Base-by-base conservation (phyloP, 352 stramenopile species). In the Pythium aphanidermatum region DNA sequence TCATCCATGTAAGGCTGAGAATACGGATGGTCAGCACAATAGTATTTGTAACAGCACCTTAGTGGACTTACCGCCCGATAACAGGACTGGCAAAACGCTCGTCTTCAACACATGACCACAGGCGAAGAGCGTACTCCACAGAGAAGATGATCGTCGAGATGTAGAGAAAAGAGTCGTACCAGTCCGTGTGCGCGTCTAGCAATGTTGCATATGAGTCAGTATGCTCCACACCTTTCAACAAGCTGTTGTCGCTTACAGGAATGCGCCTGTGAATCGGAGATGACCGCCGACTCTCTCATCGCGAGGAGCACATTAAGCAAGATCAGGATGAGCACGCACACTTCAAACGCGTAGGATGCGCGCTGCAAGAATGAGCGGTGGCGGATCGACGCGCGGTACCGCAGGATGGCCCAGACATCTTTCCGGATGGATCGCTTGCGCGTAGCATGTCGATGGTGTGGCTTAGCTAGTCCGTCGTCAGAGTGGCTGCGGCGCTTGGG, bases 101-200 rank as follows among this genome's bases (percentile, higher is more conserved):
- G 44, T 92, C 81, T 53, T 89, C 81, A 19, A 90, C 70, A 28
- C 81, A 92, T n/a, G 81, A 81, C 79, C 81, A 92, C 10, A 89
- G 54, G 0, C 81, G 74, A 20, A 91, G 58, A 9, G 68, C 1
- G 46, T 91, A 91, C 43, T 92, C 81, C 11, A 87, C 43, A 0
- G 79, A 82, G 46, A 92, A 91, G 16, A 91, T 68, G 5, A 40
- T 59, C 4, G 76, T 88, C 10, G 81, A 92, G 9, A 80, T 41
- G n/a, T 86, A 90, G 23, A 92, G 51, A 41, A 91, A 86, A 25
- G 69, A 54, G 16, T 80, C 68, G 43, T 91, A 90, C 81, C 81
- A 92, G 12, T 65, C 40, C 9, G 62, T 73, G 33, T 55, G 58
- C 10, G 55, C 50, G 44, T 75, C 70, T 66, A 47, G n/a, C n/a